These are phyloP conservation scores for Fusarium dimerum DNA, from an alignment of 2,329 filamentous ascomycete species.

Conservation along the genomic window DNA sequence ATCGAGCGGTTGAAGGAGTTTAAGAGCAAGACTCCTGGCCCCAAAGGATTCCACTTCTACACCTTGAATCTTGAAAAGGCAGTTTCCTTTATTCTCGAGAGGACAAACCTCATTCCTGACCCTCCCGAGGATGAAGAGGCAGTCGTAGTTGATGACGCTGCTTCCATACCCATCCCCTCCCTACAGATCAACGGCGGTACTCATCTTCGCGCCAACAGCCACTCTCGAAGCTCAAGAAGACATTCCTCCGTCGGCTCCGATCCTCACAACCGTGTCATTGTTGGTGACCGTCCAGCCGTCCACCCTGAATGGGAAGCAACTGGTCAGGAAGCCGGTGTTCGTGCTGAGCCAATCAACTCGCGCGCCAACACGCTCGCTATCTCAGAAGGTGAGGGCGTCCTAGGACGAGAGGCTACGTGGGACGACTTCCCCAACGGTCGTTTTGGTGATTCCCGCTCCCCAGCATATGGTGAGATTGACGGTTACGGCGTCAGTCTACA, in stretches of 20 bases:
- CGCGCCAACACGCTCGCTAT: conserved; percentile 87
- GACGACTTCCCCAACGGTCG: conserved; percentile 97
- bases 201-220: conserved; percentile 34
- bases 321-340: conserved; percentile 77
- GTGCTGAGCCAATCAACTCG: conserved; percentile 70
- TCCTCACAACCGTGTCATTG: conserved; percentile 84
- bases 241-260: conserved; percentile 81
- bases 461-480: conserved; percentile 94
- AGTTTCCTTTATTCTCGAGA: conserved; percentile 88
- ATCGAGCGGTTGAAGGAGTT: conserved; percentile 74
- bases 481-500: conserved; percentile 97
- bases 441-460: conserved; percentile 90
- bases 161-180: conserved; percentile 23
- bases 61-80: conserved; percentile 96
- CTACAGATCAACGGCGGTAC: conserved; percentile 52
- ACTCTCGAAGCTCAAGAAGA: conserved; percentile 52
- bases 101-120: conserved; percentile 77
- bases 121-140: conserved; percentile 54
- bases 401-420: conserved; percentile 96
- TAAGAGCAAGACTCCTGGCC: conserved; percentile 57
- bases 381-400: conserved; percentile 85
- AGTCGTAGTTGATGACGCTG: conserved; percentile 47
- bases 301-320: conserved; percentile 69
- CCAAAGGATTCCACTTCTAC: conserved; percentile 93
- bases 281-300: conserved; percentile 63